A percentile compares a stretch with the other conserved stretches of the same genome.
phyloP scores from a whole-genome alignment of 225 moss, liverwort and hornwort genomes.

The Straminergon stramineum region DNA sequence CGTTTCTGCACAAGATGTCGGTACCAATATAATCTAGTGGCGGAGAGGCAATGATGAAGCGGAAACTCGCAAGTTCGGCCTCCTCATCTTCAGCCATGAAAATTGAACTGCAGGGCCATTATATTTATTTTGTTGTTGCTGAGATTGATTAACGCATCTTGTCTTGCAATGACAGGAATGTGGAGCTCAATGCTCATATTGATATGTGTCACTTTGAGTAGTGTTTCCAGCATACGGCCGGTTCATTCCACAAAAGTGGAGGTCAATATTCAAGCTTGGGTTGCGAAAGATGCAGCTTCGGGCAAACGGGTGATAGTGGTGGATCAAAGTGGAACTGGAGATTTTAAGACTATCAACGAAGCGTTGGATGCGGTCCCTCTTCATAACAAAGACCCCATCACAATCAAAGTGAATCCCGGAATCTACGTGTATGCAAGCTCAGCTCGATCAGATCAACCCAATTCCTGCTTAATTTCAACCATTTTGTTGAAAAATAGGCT shows the following conservation, averaged over 20 bases:
- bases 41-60: background rate
- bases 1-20: background rate
- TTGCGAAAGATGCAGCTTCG: background rate
- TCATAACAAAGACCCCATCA: constrained; percentile 20
- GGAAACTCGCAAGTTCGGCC: background rate
- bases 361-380: constrained; percentile 31
- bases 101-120: background rate
- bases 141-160: no score
- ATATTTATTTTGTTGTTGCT: background rate
- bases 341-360: constrained; percentile 28
- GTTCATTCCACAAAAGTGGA: background rate
- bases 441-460: background rate
- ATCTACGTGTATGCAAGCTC: constrained; percentile 26
- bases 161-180: background rate
- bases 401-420: constrained; percentile 43
- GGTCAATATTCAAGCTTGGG: constrained; percentile 5
- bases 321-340: constrained; percentile 32
- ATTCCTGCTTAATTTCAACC: background rate
- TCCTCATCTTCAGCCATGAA: background rate
- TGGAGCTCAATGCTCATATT: background rate
- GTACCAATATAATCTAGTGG: background rate
- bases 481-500: background rate
- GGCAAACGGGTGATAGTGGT: constrained; percentile 25
- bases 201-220: background rate
- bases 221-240: background rate